phyloP scores from a whole-genome alignment of 2,329 filamentous ascomycete genomes.

The Geosmithia putterillii region DNA sequence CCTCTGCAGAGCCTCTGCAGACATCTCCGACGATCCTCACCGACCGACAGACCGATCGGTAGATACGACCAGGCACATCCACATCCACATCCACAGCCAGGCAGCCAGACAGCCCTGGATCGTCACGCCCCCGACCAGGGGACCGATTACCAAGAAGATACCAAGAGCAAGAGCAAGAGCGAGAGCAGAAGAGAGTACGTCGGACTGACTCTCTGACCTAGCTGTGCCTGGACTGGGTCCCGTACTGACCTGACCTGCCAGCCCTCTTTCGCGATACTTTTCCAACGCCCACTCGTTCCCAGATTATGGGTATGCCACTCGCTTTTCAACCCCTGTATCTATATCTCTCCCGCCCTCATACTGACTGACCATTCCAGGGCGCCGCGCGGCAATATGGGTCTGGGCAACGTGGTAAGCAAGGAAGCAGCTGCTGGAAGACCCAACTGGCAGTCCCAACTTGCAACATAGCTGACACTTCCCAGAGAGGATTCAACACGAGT shows the following conservation, averaged over 20 bases:
- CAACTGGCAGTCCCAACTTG: no score
- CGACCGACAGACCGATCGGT: no score
- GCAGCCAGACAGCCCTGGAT: not conserved
- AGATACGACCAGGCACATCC: no score
- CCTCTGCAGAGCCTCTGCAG: no score
- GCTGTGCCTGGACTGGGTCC: no score
- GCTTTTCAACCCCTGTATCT: slow-evolving; percentile 1
- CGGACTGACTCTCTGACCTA: not conserved
- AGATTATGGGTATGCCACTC: slow-evolving; percentile 24
- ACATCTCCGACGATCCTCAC: no score
- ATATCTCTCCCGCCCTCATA: not conserved
- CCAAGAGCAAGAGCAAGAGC: not conserved
- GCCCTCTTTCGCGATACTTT: slow-evolving; percentile 19
- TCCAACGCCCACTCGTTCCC: slow-evolving; percentile 24
- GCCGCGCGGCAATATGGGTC: slow-evolving; percentile 2
- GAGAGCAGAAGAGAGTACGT: slow-evolving; percentile 5
- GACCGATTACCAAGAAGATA: not conserved
- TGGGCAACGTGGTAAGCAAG: slow-evolving; percentile 2
- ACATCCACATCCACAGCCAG: no score
- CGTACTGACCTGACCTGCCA: slow-evolving; percentile 6
- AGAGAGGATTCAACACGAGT: slow-evolving; percentile 2
- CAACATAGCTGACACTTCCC: not conserved
- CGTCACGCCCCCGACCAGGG: not conserved
- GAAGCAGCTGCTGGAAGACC: not conserved
- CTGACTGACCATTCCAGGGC: slow-evolving; percentile 8